A percentile compares a stretch with the other conserved stretches of the same genome.
Evolutionary conservation across 1,284 basidiomycete species (phyloP).

Genomic region (Puccinia hordei): DNA sequence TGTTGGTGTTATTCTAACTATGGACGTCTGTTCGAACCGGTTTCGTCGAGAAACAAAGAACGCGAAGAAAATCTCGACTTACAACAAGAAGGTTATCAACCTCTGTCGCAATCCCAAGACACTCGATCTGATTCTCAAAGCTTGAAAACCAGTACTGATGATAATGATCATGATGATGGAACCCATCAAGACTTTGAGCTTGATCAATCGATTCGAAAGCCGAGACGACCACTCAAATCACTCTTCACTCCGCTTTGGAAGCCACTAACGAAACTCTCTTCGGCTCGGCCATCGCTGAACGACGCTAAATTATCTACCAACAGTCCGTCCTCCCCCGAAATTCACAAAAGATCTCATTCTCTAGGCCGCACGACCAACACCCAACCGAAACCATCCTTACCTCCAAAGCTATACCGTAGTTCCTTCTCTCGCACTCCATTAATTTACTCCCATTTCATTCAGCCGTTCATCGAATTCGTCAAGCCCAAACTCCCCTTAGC

Average conservation of each 20-base stretch:
- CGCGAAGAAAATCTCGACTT: neutral
- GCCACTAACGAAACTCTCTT: constrained; percentile 29
- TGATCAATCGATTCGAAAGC: neutral
- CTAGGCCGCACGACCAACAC: neutral
- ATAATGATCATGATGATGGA: no score
- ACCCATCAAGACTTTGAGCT: neutral
- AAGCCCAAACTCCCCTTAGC: neutral
- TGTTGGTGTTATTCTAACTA: constrained; percentile 47
- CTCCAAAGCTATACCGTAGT: constrained; percentile 22
- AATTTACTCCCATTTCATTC: constrained; percentile 32
- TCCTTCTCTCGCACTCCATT: constrained; percentile 50
- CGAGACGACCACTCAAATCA: constrained; percentile 29
- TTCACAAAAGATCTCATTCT: neutral
- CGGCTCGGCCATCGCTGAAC: neutral
- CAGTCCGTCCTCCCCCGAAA: neutral
- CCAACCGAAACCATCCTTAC: neutral
- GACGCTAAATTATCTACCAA: neutral
- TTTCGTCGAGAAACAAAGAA: constrained; percentile 7
- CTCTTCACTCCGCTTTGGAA: constrained; percentile 41
- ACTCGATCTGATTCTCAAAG: neutral
- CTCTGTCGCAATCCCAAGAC: neutral
- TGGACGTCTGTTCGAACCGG: constrained; percentile 36
- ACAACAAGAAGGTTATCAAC: constrained; percentile 13
- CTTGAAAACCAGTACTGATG: neutral
- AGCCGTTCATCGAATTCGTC: constrained; percentile 18